Evolutionary conservation across 202 grass and related monocot species (phyloP), one percentile per base, ranked within the genome.

Genomic region (Bolboschoenoplectus hybrid): DNA sequence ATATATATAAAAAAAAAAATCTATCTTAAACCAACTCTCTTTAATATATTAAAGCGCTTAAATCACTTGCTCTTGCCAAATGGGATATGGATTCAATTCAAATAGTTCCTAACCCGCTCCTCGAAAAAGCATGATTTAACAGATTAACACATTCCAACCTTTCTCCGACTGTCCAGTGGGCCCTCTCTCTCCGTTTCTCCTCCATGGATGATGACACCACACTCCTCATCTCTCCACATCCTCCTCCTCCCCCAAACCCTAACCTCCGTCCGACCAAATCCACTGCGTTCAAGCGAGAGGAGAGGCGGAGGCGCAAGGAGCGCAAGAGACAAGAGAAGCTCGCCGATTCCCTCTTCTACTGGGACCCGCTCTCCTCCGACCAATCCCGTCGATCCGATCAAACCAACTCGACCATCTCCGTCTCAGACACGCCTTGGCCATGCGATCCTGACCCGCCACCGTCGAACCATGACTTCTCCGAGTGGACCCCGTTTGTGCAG

Each of bases 201-300:
- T 82, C 78, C 17, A 94, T 94, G 92, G 85, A 5, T 14, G 80
- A 26, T 47, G 56, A 2, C 65, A 57, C 80, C 64, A 14, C 70
- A 10, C 26, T 82, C 58, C 16, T 35, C 63, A 7, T 49, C 63
- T 43, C 60, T 5, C 74, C 73, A 7, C 74, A 41, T 0, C 39
- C 32, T 39, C 38, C 52, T 47, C 69, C 88, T 62, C 86, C 85
- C 74, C 69, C 79, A 2, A 74, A 51, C 13, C 19, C 67, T 34
- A 69, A 70, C 68, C 81, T 91, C 82, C 85, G 89, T 17, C 50
- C 89, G 53, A 84, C 71, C 78, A 93, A 85, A 74, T 93, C 89
- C 7, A 84, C 75, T 46, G 91, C 89, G 20, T 96, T 96, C 93
- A 96, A 93, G 89, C 85, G 93, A 9, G 93, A 95, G 58, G 91